phyloP scores from a whole-genome alignment of 225 moss, liverwort and hornwort genomes.

The Ulota crispa region DNA sequence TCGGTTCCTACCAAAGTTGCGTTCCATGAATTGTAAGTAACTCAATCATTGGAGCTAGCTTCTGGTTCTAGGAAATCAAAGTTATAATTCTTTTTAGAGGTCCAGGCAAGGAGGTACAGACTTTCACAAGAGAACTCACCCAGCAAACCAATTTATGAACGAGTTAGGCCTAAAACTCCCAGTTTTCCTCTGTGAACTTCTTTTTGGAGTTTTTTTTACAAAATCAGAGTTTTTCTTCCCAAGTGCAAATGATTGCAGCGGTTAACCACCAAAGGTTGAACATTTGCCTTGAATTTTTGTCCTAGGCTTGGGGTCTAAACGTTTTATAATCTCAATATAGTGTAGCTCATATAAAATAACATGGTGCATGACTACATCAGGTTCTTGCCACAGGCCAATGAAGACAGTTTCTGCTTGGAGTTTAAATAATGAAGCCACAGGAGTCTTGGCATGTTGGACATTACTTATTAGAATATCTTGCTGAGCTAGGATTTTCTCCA shows the following conservation, averaged over 20 bases:
- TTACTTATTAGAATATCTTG: neutral
- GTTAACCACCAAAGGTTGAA: neutral
- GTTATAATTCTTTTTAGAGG: conserved; percentile 1
- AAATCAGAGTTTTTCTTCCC: neutral
- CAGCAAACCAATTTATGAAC: neutral
- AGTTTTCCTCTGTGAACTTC: neutral
- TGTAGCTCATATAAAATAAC: neutral
- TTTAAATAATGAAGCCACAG: conserved; percentile 12
- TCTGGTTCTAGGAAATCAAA: conserved; percentile 15
- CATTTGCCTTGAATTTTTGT: neutral
- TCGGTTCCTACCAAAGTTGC: conserved; percentile 77
- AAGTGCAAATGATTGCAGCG: neutral
- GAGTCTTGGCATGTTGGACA: conserved; percentile 5
- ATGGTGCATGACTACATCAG: neutral
- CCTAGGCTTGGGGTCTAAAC: neutral
- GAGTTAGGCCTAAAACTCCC: conserved; percentile 13
- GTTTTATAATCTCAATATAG: neutral
- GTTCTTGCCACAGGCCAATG: neutral
- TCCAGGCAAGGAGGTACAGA: conserved; percentile 1
- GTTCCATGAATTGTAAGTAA: conserved; percentile 72
- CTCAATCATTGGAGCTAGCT: conserved; percentile 13
- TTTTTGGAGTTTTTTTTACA: neutral
- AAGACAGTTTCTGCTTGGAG: neutral
- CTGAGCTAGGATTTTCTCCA: neutral
- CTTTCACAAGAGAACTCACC: neutral